phyloP scores from a whole-genome alignment of 768 basidiomycete genomes.

The Boletus rufocinnamomeus region DNA sequence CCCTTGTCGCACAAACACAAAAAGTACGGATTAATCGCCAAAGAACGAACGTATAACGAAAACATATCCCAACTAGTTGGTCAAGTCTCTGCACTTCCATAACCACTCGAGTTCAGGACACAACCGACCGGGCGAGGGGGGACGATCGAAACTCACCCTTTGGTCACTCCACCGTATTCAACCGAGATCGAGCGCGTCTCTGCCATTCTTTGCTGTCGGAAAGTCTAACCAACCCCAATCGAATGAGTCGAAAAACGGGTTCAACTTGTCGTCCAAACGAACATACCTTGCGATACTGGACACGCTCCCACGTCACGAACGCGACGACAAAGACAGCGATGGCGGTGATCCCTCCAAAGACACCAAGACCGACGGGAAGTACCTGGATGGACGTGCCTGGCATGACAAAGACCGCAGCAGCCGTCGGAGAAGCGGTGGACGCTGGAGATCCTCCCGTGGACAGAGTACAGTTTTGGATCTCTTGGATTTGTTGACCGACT shows the following conservation, averaged over 20 bases:
- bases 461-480: constrained; percentile 55
- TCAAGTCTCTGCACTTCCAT: background rate
- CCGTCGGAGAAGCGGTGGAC: constrained; percentile 28
- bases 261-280: background rate
- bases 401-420: constrained; percentile 50
- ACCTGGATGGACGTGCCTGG: constrained; percentile 77
- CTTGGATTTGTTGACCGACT: constrained; percentile 52
- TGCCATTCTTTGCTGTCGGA: constrained; percentile 72
- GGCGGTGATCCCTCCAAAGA: constrained; percentile 84
- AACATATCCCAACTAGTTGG: background rate
- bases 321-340: constrained; percentile 81
- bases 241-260: background rate
- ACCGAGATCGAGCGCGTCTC: constrained; percentile 50
- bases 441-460: constrained; percentile 26
- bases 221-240: constrained; percentile 55
- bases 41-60: constrained; percentile 7
- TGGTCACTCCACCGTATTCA: constrained; percentile 59
- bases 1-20: background rate
- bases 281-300: constrained; percentile 80
- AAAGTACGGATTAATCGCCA: constrained; percentile 1
- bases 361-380: constrained; percentile 78
- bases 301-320: constrained; percentile 84
- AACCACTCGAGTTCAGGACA: background rate
- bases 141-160: constrained; percentile 19
- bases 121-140: background rate